A percentile compares a stretch with the other conserved stretches of the same genome.
Evolutionary conservation across 176 grass and related monocot species (phyloP).

Genomic region (Aegilops bicornis): DNA sequence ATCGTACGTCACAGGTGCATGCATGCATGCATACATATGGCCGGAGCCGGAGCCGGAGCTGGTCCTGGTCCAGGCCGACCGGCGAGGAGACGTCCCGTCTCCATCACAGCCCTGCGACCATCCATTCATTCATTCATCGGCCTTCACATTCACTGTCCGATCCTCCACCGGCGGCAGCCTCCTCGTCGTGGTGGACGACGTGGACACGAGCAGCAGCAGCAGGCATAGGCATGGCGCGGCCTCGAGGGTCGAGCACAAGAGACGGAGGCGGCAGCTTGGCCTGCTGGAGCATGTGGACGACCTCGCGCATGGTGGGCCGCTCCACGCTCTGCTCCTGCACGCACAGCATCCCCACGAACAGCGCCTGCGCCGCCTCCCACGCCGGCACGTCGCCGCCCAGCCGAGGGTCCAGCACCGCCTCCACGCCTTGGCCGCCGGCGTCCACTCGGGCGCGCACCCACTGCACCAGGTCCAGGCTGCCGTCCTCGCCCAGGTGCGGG

Average conservation of each 20-base stretch:
- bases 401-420: slow-evolving; percentile 52
- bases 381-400: slow-evolving; percentile 50
- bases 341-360: slow-evolving; percentile 73
- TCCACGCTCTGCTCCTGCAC: slow-evolving; percentile 83
- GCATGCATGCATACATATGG: too few species aligned
- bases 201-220: neutral
- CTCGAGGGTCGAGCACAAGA: neutral
- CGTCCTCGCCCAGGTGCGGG: slow-evolving; percentile 43
- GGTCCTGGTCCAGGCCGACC: too few species aligned
- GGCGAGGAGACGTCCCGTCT: neutral
- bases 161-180: neutral
- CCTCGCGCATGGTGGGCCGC: slow-evolving; percentile 82
- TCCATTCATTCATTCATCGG: neutral
- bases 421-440: neutral
- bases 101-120: neutral
- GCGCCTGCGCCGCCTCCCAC: slow-evolving; percentile 60
- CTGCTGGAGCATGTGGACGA: slow-evolving; percentile 84
- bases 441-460: slow-evolving; percentile 49
- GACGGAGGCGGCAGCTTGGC: slow-evolving; percentile 22
- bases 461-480: slow-evolving; percentile 66
- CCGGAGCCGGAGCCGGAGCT: too few species aligned
- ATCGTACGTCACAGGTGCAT: too few species aligned
- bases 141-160: neutral
- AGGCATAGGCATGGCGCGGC: neutral
- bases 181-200: neutral